Evolutionary conservation across 768 basidiomycete genomes (phyloP).

Genomic region (Psilocybe tampanensis): DNA sequence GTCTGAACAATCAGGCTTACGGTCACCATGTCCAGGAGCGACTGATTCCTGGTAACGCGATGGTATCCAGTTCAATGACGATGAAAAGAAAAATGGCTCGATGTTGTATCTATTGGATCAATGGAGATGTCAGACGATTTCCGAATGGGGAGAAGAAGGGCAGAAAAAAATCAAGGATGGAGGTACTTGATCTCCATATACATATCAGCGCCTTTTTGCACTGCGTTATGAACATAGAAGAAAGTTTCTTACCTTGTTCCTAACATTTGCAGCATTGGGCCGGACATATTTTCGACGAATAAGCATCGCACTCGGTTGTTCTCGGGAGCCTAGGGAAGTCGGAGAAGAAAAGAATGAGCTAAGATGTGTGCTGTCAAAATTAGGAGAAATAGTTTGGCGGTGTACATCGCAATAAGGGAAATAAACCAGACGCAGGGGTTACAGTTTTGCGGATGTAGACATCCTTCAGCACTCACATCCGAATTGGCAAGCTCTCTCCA

Average conservation of each 20-base stretch:
- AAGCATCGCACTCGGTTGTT: slow-evolving; percentile 48
- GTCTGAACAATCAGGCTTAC: slow-evolving; percentile 33
- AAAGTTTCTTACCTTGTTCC: slow-evolving; percentile 47
- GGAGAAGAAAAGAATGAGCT: too few relatives aligned
- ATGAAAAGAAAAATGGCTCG: slow-evolving; percentile 71
- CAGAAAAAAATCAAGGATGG: not conserved
- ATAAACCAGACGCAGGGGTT: too few relatives aligned
- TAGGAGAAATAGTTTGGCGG: too few relatives aligned
- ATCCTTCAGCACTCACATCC: slow-evolving; percentile 31
- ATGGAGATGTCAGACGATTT: too few relatives aligned
- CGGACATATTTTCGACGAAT: slow-evolving; percentile 55
- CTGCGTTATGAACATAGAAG: slow-evolving; percentile 29
- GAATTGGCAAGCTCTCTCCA: slow-evolving; percentile 40
- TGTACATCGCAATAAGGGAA: too few relatives aligned
- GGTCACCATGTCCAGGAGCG: slow-evolving; percentile 44
- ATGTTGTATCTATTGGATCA: slow-evolving; percentile 46
- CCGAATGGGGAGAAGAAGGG: not conserved
- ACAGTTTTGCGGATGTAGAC: not conserved
- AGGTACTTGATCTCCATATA: not conserved
- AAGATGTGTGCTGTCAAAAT: too few relatives aligned
- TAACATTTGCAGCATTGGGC: slow-evolving; percentile 59
- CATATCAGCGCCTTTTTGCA: not conserved
- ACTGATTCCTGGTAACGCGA: slow-evolving; percentile 61
- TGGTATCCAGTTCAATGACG: slow-evolving; percentile 68
- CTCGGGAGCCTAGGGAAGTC: slow-evolving; percentile 29